Evolutionary conservation across 73 alveolate species (phyloP), one percentile per base, ranked within the genome.

Genomic region (Urostyla sp.): DNA sequence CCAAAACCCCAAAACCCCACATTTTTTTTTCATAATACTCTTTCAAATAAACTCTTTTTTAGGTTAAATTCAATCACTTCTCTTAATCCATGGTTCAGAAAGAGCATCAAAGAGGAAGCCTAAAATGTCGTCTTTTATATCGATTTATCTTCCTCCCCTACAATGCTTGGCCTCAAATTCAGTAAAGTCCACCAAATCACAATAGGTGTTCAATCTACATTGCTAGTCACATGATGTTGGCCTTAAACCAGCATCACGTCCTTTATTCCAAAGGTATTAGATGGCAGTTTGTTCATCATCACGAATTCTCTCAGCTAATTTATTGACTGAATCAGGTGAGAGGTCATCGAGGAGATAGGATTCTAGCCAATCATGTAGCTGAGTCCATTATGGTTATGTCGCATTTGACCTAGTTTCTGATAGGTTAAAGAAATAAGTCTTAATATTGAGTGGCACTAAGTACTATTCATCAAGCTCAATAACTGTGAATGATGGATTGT

Each of bases 401-500:
- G 15, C 32, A 40, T 10, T 16, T 56, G 35, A 72, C 86, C 1
- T 56, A 21, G 78, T 81, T 10, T 40, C 72, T 7, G 79, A 11
- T 1, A 83, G 15, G 38, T 83, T 61, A 16, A 73, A 32, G 23
- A 28, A 44, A 56, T 83, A 74, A 1, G 92, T 73, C 32, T 83
- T 32, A 26, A 73, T 0, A 43, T 83, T 83, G 4, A 73, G 1
- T 11, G 92, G 92, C 0, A 83, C 28, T 83, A 43, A 56, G 27
- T 38, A 24, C 57, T 83, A 87, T 44, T 74, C 66, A 56, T 83
- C 92, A 6, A 73, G 8, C 38, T 61, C 74, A 55, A 83, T 50
- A 26, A 28, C 75, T 27, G 61, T 27, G 84, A 83, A 83, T 20
- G 87, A 31, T 5, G 92, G 92, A 56, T 83, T 83, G 54, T 1